Percentiles rank a stretch among this genome's conserved stretches.
phyloP scores from a whole-genome alignment of 257 asterid species.

The Lycium ferocissimum region DNA sequence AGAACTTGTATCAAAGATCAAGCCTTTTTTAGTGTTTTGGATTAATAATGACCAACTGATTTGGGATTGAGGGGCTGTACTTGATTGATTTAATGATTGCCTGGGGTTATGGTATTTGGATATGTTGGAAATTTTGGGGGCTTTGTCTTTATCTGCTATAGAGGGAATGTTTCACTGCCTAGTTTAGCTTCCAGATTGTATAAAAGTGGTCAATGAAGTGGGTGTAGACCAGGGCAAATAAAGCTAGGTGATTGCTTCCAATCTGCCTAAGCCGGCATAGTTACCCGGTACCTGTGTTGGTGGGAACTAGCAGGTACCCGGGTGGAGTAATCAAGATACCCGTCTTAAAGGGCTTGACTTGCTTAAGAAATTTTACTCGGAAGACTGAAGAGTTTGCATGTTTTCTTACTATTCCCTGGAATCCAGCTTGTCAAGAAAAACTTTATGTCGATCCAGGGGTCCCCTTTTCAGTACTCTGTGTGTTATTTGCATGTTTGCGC shows the following conservation, averaged over 20 bases:
- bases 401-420: background rate
- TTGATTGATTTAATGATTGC: slow-evolving; percentile 16
- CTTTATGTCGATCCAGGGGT: background rate
- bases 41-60: background rate
- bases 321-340: background rate
- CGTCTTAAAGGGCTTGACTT: background rate
- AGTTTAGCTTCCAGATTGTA: background rate
- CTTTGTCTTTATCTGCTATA: background rate
- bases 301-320: background rate
- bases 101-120: background rate
- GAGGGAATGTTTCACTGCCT: background rate
- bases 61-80: background rate
- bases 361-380: background rate
- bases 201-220: background rate
- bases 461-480: background rate
- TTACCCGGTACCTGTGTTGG: background rate
- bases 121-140: slow-evolving; percentile 18
- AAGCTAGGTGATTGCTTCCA: background rate
- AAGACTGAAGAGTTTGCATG: background rate
- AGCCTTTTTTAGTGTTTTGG: background rate
- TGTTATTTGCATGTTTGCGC: background rate
- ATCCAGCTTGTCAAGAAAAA: background rate
- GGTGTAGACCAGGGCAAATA: background rate
- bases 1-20: background rate
- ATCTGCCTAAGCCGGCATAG: background rate